Evolutionary conservation across 345 rosid genomes (phyloP).

Genomic region (Lenwebbia sp.): DNA sequence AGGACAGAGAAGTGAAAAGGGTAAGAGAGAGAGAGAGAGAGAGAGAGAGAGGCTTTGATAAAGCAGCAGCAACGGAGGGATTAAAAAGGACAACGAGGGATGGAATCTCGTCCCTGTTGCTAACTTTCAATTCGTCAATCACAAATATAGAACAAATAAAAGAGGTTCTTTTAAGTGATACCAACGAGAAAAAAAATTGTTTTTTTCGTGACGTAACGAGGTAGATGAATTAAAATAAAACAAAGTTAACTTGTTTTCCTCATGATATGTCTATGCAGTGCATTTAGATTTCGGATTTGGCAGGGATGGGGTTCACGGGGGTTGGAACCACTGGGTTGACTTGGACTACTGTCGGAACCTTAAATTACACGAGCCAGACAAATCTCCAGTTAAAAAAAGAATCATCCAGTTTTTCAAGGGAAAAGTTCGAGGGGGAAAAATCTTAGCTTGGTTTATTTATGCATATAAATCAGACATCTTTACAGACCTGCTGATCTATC

Average conservation of each 20-base stretch:
- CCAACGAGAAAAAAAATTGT: background rate
- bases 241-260: background rate
- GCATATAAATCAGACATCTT: background rate
- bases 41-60: background rate
- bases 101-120: background rate
- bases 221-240: background rate
- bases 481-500: background rate
- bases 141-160: background rate
- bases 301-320: background rate
- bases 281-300: background rate
- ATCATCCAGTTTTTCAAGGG: background rate
- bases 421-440: background rate
- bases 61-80: accelerated
- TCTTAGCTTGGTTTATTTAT: background rate
- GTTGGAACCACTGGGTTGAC: background rate
- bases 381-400: background rate
- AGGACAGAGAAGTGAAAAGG: background rate
- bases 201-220: accelerated
- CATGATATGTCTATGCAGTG: background rate
- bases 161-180: background rate
- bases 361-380: background rate
- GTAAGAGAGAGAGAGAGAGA: background rate
- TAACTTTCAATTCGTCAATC: background rate
- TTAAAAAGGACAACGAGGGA: background rate
- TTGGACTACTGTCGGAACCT: background rate